Base-by-base conservation (phyloP, 306 rosid species). In the Prunus armeniaca region DNA sequence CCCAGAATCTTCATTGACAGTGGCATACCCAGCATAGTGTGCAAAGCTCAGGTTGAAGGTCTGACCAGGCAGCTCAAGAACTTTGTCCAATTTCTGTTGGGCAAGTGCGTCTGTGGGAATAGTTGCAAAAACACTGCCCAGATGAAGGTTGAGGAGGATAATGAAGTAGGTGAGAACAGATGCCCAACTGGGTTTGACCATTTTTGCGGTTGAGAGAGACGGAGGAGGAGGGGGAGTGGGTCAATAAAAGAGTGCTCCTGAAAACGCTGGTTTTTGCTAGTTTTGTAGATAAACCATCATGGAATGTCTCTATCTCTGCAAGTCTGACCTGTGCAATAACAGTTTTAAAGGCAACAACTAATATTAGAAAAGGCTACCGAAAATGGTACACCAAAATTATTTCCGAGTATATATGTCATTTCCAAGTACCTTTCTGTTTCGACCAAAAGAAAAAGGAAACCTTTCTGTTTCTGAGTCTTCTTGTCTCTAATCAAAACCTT, bases 11-110 rank as follows among this genome's bases (percentile, higher is more conserved):
- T 85, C 76, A n/a, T 88, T 82, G 47, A 91, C 91, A 1, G 86
- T 87, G 60, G 88, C 73, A 84, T 87, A 91, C 9, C 96, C 93
- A 84, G 96, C 51, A 65, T 87, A 87, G 69, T 90, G 96, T 2
- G 70, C 74, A 46, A 88, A 90, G 58, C 78, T 78, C 69, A 88
- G 57, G 34, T 79, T 60, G 73, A 90, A 90, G 38, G 9, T 76
- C 71, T 88, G 96, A 10, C 96, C 96, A 0, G 93, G 93, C 9
- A 90, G 90, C 70, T 32, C 19, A 2, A 3, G 50, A 54, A 90
- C 84, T 80, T 60, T 78, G 72, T 90, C 96, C 45, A 74, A 72
- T 4, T 12, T n/a, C 81, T 90, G 89, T 56, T 83, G 88, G 61
- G 24, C 73, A 80, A 82, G 76, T 27, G 87, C 88, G 71, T 78